These are phyloP conservation scores for Parachlorella kessleri DNA, from an alignment of 139 green algal genomes.

Conservation along the genomic window DNA sequence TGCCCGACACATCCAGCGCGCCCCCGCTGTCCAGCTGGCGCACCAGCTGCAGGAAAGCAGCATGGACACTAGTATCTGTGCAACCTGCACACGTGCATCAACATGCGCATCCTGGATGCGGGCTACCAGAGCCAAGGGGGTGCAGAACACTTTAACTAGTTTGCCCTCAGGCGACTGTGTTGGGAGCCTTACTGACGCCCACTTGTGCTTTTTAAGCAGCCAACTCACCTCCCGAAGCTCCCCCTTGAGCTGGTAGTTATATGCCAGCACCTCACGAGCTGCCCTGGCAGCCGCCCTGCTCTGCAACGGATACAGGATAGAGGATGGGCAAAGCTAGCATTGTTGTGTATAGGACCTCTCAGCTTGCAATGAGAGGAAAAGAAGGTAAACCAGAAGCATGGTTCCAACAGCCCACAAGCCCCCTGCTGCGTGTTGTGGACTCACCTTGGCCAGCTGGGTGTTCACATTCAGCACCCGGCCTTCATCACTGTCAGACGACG, in stretches of 20 bases:
- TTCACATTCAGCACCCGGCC: slow-evolving; percentile 11
- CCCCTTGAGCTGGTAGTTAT: slow-evolving; percentile 24
- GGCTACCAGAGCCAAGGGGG: too few relatives aligned
- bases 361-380: too few relatives aligned
- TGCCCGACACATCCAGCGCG: slow-evolving; percentile 42
- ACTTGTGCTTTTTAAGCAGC: neutral
- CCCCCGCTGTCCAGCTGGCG: slow-evolving; percentile 40
- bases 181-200: neutral
- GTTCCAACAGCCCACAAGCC: too few relatives aligned
- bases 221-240: slow-evolving; percentile 39
- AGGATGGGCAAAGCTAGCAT: too few relatives aligned
- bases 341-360: too few relatives aligned
- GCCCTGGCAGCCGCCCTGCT: slow-evolving; percentile 16
- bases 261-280: slow-evolving; percentile 33
- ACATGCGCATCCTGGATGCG: too few relatives aligned
- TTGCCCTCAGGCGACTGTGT: neutral
- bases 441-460: slow-evolving; percentile 28
- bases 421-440: too few relatives aligned
- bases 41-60: slow-evolving; percentile 35
- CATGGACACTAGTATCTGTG: too few relatives aligned
- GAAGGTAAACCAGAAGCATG: too few relatives aligned
- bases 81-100: too few relatives aligned
- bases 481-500: neutral
- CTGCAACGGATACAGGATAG: too few relatives aligned
- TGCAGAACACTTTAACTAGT: too few relatives aligned